A percentile compares a stretch with the other conserved stretches of the same genome.
Evolutionary conservation across 208 protist genomes (phyloP).

Genomic region (Leptomonas seymouri): DNA sequence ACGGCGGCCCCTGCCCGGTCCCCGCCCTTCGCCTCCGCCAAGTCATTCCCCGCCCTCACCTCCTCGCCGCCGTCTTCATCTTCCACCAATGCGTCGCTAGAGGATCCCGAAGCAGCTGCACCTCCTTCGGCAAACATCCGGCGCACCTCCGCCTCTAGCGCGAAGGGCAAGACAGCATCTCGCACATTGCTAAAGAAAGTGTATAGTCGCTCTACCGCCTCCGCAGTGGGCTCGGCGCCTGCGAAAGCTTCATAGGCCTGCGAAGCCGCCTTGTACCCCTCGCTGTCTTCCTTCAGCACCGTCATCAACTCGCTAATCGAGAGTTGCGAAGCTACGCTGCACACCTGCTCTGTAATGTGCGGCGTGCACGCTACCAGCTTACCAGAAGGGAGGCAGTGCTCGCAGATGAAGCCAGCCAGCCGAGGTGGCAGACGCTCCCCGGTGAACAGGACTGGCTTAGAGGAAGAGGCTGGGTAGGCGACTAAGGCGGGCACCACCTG

Average conservation of each 20-base stretch:
- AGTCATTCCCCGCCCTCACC: background rate
- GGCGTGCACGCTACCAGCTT: conserved; percentile 13
- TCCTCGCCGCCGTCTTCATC: conserved; percentile 9
- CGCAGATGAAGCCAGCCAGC: conserved; percentile 17
- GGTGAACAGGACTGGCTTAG: background rate
- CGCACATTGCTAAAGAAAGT: background rate
- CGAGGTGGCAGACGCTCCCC: conserved; percentile 1
- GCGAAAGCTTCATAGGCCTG: background rate
- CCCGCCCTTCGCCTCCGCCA: conserved; percentile 1
- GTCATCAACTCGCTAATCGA: conserved; percentile 14
- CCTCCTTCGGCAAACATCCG: conserved; percentile 12
- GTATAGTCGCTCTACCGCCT: background rate
- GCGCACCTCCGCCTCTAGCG: conserved; percentile 12
- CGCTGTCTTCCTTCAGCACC: conserved; percentile 9
- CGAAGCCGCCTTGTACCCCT: background rate
- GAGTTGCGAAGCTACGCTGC: conserved; percentile 6
- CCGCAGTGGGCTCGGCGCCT: background rate
- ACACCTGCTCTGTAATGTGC: conserved; percentile 15
- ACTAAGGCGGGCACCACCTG: conserved; percentile 53
- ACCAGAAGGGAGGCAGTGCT: conserved; percentile 20
- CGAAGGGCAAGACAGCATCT: background rate
- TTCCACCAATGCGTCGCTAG: background rate
- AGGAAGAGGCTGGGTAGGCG: conserved; percentile 27
- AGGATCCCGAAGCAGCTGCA: conserved; percentile 1
- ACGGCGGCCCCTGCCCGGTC: background rate